Base-by-base conservation (phyloP, 1,284 basidiomycete species). In the Apiotrichum veenhuisii region DNA sequence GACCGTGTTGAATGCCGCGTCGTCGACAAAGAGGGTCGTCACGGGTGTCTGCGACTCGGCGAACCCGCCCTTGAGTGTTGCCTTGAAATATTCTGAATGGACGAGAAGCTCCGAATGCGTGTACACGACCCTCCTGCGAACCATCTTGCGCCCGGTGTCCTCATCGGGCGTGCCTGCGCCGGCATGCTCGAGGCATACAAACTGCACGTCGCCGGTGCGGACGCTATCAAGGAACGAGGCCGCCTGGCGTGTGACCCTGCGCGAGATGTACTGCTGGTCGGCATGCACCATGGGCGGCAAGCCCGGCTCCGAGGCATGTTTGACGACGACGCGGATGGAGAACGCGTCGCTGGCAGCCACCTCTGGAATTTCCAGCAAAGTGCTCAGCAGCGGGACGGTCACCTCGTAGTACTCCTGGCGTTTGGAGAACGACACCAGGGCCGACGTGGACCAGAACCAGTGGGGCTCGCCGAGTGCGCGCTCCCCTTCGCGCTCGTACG, bases 1-100 rank as follows among this genome's bases (percentile, higher is more conserved):
- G 4, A 89, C 83, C 0, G 88, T 89, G 48, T 85, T 82, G 64
- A 87, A 92, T 63, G 88, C 87, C 10, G 87, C 87, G 72, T 91
- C 89, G 64, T 89, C 86, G 12, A 91, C 87, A 26, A 87, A 77
- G 43, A 91, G 76, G 1, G 84, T 85, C 14, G 54, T 42, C 2
- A 69, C 49, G 1, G 59, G 57, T 2, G 53, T 50, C 17, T 53
- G 55, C 3, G 68, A 64, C 72, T 89, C 87, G 7, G 83, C 74
- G 68, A 89, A 91, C 0, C 84, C 82, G 0, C 87, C 88, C 30
- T 82, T 78, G 22, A 92, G 80, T 83, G 91, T 87, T 1, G 86
- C 87, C 2, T 84, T 80, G 68, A 91, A 91, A 67, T 91, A 91
- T 51, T 90, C 88, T 23, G 88, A 78, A 14, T 82, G 80, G 43